Evolutionary conservation across 1,284 basidiomycete genomes (phyloP), one percentile per base, ranked within the genome.

Genomic region (Rhodofomes roseus): DNA sequence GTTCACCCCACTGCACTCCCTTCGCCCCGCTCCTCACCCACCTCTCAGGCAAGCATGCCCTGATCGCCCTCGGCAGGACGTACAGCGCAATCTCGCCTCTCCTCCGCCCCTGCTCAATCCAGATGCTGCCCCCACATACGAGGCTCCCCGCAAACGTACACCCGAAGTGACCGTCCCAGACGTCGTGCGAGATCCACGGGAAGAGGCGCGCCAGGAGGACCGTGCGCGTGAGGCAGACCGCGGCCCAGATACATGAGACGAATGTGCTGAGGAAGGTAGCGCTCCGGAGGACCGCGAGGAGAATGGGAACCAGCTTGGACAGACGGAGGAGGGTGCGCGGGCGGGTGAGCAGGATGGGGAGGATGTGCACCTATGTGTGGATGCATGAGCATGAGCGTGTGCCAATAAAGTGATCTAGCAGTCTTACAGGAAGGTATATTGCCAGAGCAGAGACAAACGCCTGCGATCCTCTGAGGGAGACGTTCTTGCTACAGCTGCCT

Each of bases 71-170:
- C 1, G 90, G 89, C 2, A 92, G 73, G 55, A 90, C 90, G 66
- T 92, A 92, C 43, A 92, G 70, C 0, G 89, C 84, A 75, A 92
- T 89, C 71, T 92, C 90, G 2, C 88, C 88, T 57, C 90, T 76
- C 63, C 90, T 74, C 54, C 76, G 76, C 3, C 83, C 84, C 58
- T 85, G 83, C 68, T 92, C 89, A 46, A 92, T 81, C 82, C 84
- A 90, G 51, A 92, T 89, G 59, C 87, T 90, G 54, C 79, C 76
- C 1, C 90, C 90, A 63, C 89, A 91, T n/a, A 79, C 73, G 34
- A 92, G 69, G 61, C 85, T 88, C n/a, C 87, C 89, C 8, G 76
- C 79, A 58, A 91, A 72, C 34, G 87, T 73, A 62, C 85, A 82
- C 1, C 90, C 89, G 58, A 77, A 81, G 2, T 89, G 86, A 0